A percentile compares a stretch with the other conserved stretches of the same genome.
Evolutionary conservation across 1,139 yeast genomes (phyloP).

Genomic region (Zygotorulaspora mrakii): DNA sequence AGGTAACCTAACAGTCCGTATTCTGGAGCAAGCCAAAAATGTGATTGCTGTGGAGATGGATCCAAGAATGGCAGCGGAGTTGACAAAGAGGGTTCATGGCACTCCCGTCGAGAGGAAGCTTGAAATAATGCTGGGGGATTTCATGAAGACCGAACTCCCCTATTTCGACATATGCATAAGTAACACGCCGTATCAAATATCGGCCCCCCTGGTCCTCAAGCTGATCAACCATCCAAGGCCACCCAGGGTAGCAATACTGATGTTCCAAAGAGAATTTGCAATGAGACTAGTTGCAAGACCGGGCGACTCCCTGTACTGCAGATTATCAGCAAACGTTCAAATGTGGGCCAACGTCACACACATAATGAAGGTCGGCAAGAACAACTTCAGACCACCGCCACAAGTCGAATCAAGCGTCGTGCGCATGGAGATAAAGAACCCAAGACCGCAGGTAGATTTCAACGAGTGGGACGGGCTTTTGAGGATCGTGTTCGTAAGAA

Average conservation of each 20-base stretch:
- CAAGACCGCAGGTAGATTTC: slow-evolving; percentile 88
- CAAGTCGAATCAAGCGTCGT: slow-evolving; percentile 97
- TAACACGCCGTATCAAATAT: slow-evolving; percentile 95
- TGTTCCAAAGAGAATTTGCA: slow-evolving; percentile 98
- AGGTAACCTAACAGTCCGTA: slow-evolving; percentile 92
- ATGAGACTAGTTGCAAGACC: slow-evolving; percentile 89
- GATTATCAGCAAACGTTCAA: slow-evolving; percentile 93
- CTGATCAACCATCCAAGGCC: slow-evolving; percentile 87
- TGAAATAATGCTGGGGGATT: slow-evolving; percentile 90
- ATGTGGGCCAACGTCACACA: slow-evolving; percentile 99
- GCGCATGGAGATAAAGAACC: slow-evolving; percentile 82
- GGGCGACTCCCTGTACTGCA: slow-evolving; percentile 86
- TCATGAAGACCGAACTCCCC: slow-evolving; percentile 92
- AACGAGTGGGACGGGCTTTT: slow-evolving; percentile 96
- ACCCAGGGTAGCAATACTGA: slow-evolving; percentile 89
- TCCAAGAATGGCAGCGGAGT: slow-evolving; percentile 98
- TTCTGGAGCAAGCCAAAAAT: slow-evolving; percentile 77
- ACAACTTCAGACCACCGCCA: slow-evolving; percentile 97
- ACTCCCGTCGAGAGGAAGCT: slow-evolving; percentile 87
- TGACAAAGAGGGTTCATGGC: slow-evolving; percentile 96
- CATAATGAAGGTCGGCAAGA: slow-evolving; percentile 96
- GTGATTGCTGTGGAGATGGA: slow-evolving; percentile 98
- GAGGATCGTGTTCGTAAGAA: slow-evolving; percentile 86
- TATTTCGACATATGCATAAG: slow-evolving; percentile 94
- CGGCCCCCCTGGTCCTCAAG: slow-evolving; percentile 93